phyloP scores from a whole-genome alignment of 805 yeast species.

The Torulaspora indica region DNA sequence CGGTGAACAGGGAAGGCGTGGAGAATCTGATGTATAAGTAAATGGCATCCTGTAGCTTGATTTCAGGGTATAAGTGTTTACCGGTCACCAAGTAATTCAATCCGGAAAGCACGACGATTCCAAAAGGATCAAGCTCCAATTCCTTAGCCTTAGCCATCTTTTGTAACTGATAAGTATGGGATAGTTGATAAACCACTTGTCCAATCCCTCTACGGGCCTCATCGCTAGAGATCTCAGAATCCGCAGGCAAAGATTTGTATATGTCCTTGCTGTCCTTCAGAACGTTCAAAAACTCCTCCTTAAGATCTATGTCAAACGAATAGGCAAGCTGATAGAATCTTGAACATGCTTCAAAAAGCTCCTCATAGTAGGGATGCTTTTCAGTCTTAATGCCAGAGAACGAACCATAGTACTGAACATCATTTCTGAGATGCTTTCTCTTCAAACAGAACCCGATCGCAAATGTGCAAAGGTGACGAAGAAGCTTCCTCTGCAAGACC shows the following conservation, averaged over 20 bases:
- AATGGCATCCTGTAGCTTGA: conserved; percentile 34
- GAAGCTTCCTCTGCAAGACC: conserved; percentile 57
- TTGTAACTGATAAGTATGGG: conserved; percentile 36
- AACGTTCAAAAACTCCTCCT: conserved; percentile 37
- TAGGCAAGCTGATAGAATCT: conserved; percentile 49
- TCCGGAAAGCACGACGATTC: conserved; percentile 33
- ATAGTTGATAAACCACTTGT: conserved; percentile 37
- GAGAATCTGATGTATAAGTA: conserved; percentile 40
- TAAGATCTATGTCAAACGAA: conserved; percentile 63
- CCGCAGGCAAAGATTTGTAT: conserved; percentile 37
- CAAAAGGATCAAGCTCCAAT: conserved; percentile 33
- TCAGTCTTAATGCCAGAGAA: conserved; percentile 21
- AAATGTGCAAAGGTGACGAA: conserved; percentile 59
- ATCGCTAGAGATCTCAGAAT: conserved; percentile 28
- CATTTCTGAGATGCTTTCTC: conserved; percentile 22
- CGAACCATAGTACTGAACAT: conserved; percentile 25
- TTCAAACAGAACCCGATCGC: conserved; percentile 41
- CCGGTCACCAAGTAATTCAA: conserved; percentile 23
- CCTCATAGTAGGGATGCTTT: conserved; percentile 24
- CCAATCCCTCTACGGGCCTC: conserved; percentile 35
- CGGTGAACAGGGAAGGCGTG: conserved; percentile 38
- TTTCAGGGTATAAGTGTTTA: conserved; percentile 18
- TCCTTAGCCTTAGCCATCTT: conserved; percentile 29
- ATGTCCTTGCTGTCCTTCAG: conserved; percentile 40
- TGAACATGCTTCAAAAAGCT: conserved; percentile 34